A percentile compares a stretch with the other conserved stretches of the same genome.
These are phyloP conservation scores for Aspergillus sp. DNA, from an alignment of 2,329 filamentous ascomycete genomes.

Conservation along the genomic window DNA sequence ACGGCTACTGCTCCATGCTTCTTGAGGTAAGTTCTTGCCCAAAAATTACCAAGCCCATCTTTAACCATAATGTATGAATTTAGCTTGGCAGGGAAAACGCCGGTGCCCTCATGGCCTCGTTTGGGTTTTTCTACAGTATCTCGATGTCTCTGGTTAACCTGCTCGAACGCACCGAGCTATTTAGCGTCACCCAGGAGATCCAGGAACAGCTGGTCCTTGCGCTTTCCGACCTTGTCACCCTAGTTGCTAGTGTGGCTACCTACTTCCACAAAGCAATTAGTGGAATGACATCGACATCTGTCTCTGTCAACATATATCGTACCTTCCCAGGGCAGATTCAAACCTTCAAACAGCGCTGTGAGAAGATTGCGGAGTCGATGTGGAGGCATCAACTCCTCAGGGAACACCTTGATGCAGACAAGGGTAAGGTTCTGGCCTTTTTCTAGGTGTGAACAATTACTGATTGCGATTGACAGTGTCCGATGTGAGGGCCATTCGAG, in stretches of 20 bases:
- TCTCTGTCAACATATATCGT: conserved; percentile 40
- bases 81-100: conserved; percentile 51
- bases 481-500: conserved; percentile 32
- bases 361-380: conserved; percentile 38
- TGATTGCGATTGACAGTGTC: conserved; percentile 21
- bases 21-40: conserved; percentile 42
- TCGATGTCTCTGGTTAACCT: conserved; percentile 43
- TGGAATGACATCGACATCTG: conserved; percentile 19
- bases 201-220: conserved; percentile 47
- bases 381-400: conserved; percentile 40
- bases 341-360: conserved; percentile 36
- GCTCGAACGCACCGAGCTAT: conserved; percentile 49
- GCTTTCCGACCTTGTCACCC: conserved; percentile 36
- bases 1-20: conserved; percentile 49
- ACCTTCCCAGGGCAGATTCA: conserved; percentile 38
- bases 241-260: conserved; percentile 33
- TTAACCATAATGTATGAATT: no score
- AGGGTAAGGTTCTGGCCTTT: conserved; percentile 20
- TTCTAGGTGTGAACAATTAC: neutral
- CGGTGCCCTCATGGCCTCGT: conserved; percentile 50
- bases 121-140: conserved; percentile 54
- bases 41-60: no score
- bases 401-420: conserved; percentile 31
- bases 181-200: conserved; percentile 49
- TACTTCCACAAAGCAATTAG: conserved; percentile 36